Evolutionary conservation across 1,139 yeast species (phyloP).

Genomic region (Kodamaea sp.): DNA sequence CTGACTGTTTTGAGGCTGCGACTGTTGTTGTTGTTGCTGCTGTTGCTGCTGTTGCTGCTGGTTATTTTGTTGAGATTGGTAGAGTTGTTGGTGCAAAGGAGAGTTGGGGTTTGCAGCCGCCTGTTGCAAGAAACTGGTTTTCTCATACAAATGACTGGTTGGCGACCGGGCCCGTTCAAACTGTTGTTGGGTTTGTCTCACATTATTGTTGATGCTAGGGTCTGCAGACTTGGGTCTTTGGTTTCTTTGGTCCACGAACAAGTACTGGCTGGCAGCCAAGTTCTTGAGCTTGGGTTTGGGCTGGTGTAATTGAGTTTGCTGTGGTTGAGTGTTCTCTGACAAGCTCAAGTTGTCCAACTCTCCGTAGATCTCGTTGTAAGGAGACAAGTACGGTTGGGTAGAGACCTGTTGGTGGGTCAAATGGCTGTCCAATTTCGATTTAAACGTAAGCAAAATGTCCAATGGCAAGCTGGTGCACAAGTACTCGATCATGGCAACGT

Average conservation of each 20-base stretch:
- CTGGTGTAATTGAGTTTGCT: conserved; percentile 29
- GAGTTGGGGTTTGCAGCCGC: conserved; percentile 39
- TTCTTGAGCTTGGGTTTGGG: conserved; percentile 33
- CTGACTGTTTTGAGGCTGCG: conserved; percentile 12
- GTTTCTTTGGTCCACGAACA: conserved; percentile 31
- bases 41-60: not conserved
- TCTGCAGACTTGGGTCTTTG: conserved; percentile 47
- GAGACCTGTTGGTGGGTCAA: conserved; percentile 25
- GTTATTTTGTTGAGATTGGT: not conserved
- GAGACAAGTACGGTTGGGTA: conserved; percentile 13
- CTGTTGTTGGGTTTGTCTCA: conserved; percentile 21
- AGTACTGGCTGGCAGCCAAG: conserved; percentile 20
- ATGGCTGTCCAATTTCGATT: conserved; percentile 38
- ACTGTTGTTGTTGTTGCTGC: not conserved
- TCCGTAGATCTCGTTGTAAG: conserved; percentile 21
- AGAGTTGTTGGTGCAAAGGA: conserved; percentile 24
- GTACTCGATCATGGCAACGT: conserved; percentile 59
- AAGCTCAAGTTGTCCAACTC: conserved; percentile 36
- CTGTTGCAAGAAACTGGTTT: conserved; percentile 46
- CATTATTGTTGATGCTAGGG: conserved; percentile 24
- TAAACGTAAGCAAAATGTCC: conserved; percentile 50
- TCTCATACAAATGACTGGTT: conserved; percentile 46
- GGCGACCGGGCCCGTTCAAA: conserved; percentile 46
- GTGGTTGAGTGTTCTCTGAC: conserved; percentile 6
- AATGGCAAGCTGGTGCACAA: conserved; percentile 50